Evolutionary conservation across 108 stramenopile genomes (phyloP).

Genomic region (Skeletonema tropicum): DNA sequence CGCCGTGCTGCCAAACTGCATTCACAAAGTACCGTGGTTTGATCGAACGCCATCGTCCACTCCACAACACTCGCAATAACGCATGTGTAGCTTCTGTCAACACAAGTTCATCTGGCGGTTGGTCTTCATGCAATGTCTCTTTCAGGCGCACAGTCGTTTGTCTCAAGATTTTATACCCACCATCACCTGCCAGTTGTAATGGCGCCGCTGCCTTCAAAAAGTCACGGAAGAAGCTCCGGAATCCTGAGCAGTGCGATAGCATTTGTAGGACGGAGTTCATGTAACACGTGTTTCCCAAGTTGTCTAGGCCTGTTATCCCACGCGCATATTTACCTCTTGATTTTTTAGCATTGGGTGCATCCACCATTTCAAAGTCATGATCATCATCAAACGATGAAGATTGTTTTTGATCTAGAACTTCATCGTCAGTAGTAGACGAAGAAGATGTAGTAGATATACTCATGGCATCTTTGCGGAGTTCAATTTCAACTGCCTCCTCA

Average conservation of each 20-base stretch:
- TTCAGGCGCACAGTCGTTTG: slow-evolving; percentile 41
- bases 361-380: slow-evolving; percentile 43
- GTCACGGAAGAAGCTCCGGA: slow-evolving; percentile 44
- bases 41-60: slow-evolving; percentile 45
- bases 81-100: slow-evolving; percentile 55
- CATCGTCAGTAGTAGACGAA: slow-evolving; percentile 13
- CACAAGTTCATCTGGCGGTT: slow-evolving; percentile 41
- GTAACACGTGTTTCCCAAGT: slow-evolving; percentile 91
- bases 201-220: slow-evolving; percentile 42
- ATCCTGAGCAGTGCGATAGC: slow-evolving; percentile 56
- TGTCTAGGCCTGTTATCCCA: slow-evolving; percentile 74
- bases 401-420: slow-evolving; percentile 11
- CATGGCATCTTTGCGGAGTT: slow-evolving; percentile 23
- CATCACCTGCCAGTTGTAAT: slow-evolving; percentile 38
- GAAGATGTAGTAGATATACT: slow-evolving; percentile 4
- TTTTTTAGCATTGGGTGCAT: background rate
- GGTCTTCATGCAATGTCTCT: slow-evolving; percentile 36
- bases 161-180: slow-evolving; percentile 22
- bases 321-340: slow-evolving; percentile 24
- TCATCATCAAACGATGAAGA: slow-evolving; percentile 23
- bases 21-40: slow-evolving; percentile 52
- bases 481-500: slow-evolving; percentile 30
- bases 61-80: slow-evolving; percentile 48
- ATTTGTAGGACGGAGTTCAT: slow-evolving; percentile 81
- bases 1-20: slow-evolving; percentile 57